A percentile compares a stretch with the other conserved stretches of the same genome.
Evolutionary conservation across 768 basidiomycete species (phyloP).

Genomic region (Sistotremastrum niveocremeum): DNA sequence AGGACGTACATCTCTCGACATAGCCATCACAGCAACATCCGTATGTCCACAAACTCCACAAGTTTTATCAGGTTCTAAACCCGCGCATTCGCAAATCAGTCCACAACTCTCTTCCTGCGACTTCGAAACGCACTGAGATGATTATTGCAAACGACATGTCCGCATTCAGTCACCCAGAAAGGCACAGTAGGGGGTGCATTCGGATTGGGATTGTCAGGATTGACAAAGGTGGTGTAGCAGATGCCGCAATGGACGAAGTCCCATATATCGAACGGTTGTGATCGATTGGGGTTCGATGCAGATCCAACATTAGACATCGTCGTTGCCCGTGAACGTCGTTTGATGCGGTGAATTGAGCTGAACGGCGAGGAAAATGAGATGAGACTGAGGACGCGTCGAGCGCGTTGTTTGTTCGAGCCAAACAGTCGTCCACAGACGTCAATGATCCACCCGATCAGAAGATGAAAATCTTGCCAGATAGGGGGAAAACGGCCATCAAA

Average conservation of each 20-base stretch:
- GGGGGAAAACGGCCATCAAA: too few relatives aligned
- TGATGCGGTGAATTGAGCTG: too few relatives aligned
- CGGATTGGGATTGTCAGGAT: constrained; percentile 21
- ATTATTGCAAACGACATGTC: constrained; percentile 73
- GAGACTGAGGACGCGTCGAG: too few relatives aligned
- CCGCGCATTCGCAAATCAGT: not conserved
- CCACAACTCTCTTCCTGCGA: not conserved
- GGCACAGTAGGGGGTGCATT: constrained; percentile 44
- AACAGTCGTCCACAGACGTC: too few relatives aligned
- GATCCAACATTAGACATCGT: not conserved
- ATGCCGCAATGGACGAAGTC: constrained; percentile 60
- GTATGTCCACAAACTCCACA: constrained; percentile 56
- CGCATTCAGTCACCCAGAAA: constrained; percentile 84
- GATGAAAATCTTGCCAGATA: too few relatives aligned
- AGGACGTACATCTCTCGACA: constrained; percentile 54
- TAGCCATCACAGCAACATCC: constrained; percentile 52
- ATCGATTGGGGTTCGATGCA: not conserved
- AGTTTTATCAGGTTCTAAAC: constrained; percentile 56
- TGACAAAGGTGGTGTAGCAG: constrained; percentile 51
- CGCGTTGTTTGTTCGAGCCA: not conserved
- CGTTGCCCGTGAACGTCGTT: too few relatives aligned
- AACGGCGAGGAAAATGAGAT: too few relatives aligned
- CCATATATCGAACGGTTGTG: constrained; percentile 52
- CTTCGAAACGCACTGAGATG: constrained; percentile 54
- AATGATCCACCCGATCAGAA: too few relatives aligned